These are phyloP conservation scores for Rhizopus microsporus DNA, from an alignment of 371 early-diverging fungal genomes.

Conservation along the genomic window DNA sequence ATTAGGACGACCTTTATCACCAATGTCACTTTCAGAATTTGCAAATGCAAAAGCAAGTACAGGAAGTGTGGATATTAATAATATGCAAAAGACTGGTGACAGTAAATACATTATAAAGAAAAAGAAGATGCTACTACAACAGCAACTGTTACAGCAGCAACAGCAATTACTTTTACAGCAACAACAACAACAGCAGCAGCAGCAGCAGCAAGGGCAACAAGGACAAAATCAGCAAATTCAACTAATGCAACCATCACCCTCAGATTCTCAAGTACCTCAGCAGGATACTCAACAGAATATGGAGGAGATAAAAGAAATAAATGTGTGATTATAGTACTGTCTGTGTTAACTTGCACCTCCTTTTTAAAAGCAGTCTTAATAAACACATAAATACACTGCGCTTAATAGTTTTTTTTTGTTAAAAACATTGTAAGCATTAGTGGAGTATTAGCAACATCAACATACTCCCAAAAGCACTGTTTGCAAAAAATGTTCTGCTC, in stretches of 20 bases:
- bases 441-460: too few relatives aligned
- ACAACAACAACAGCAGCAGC: constrained; percentile 15
- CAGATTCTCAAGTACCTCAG: background rate
- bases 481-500: too few relatives aligned
- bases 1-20: constrained; percentile 5
- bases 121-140: constrained; percentile 17
- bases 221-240: constrained; percentile 1
- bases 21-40: constrained; percentile 12
- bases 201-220: constrained; percentile 8
- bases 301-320: background rate
- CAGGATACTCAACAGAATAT: background rate
- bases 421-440: too few relatives aligned
- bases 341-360: too few relatives aligned
- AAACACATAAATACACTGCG: too few relatives aligned
- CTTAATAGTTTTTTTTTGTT: too few relatives aligned
- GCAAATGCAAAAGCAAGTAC: constrained; percentile 14
- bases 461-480: too few relatives aligned
- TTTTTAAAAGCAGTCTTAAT: too few relatives aligned
- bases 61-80: constrained; percentile 22
- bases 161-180: constrained; percentile 9
- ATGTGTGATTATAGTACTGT: background rate
- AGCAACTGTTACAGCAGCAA: constrained; percentile 8
- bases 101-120: constrained; percentile 29
- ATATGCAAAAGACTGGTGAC: constrained; percentile 17
- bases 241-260: background rate